Evolutionary conservation across 345 rosid genomes (phyloP), one percentile per base, ranked within the genome.

Genomic region (Noccaea bulbosa): DNA sequence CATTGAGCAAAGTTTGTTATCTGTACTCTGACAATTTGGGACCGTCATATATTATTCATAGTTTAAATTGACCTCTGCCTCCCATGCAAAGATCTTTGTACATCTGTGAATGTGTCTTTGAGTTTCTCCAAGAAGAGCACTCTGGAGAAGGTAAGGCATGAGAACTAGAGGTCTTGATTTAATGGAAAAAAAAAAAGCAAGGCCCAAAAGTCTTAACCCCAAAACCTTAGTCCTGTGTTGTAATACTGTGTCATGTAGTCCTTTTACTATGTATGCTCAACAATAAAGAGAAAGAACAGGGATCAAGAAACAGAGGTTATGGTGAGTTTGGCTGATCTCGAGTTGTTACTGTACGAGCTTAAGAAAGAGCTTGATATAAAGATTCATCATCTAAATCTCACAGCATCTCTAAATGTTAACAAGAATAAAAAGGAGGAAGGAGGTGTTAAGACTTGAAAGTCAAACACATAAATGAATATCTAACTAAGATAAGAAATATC

Each of bases 401-500:
- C 27, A 24, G 27, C 27, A 24, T 24, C 27, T 24, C 27, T 24
- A 24, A 2, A 24, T 24, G 27, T 24, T 24, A 24, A 24, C 27
- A 24, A 24, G 27, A 24, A 24, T 24, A 24, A 24, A 24, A 24
- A 24, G 27, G 27, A 24, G 27, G 27, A 24, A 24, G 4, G 2
- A 24, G 2, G 27, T 24, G 27, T 24, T 24, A 24, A 24, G 27
- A 24, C 27, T 24, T 24, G 27, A 3, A 24, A 24, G 27, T 24
- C 27, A 24, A 24, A 24, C 27, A 24, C 27, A 24, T 24, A 24
- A 9, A 34, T 56, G 24, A n/a, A 1, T 4, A 27, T 12, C 65
- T 44, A 82, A 80, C 87, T 82, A 57, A 91, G 81, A 4, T 50
- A 80, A 74, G 86, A 76, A 60, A 83, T 75, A 51, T 89, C 90